phyloP scores from a whole-genome alignment of 768 basidiomycete genomes.

The Dacryopinax primogenitus region DNA sequence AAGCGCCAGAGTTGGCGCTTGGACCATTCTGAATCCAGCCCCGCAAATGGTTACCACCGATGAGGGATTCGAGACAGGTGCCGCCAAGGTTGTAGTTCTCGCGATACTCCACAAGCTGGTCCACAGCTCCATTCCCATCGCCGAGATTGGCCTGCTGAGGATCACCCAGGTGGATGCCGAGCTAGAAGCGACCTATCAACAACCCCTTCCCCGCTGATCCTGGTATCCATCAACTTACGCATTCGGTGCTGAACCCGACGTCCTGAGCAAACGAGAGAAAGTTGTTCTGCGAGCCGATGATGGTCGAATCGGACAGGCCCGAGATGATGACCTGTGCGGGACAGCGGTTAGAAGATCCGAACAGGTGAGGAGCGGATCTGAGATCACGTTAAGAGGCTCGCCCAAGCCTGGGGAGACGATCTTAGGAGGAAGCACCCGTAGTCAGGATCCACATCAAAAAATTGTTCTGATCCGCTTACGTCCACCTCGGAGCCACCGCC shows the following conservation, averaged over 20 bases:
- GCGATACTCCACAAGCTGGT: conserved; percentile 36
- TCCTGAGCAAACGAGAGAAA: conserved; percentile 47
- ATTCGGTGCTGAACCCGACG: conserved; percentile 44
- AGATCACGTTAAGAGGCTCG: conserved; percentile 35
- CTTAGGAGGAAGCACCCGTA: not conserved
- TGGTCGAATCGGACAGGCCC: conserved; percentile 40
- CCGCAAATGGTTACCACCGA: conserved; percentile 42
- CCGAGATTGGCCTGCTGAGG: conserved; percentile 37
- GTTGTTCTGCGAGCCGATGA: conserved; percentile 43
- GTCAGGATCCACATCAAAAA: not conserved
- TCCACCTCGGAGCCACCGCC: conserved; percentile 37
- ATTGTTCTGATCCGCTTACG: not conserved
- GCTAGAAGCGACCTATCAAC: not conserved
- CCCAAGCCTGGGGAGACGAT: conserved; percentile 31
- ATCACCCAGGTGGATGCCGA: conserved; percentile 26
- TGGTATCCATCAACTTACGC: no score
- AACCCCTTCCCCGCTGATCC: no score
- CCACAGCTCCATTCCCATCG: conserved; percentile 35
- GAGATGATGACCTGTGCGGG: conserved; percentile 46
- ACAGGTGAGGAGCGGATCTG: not conserved
- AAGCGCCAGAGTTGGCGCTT: conserved; percentile 34
- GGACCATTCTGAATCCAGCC: conserved; percentile 49
- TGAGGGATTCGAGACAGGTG: conserved; percentile 36
- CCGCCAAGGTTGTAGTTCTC: conserved; percentile 32
- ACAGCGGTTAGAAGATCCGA: not conserved